These are phyloP conservation scores for Coriaria nepalensis DNA, from an alignment of 306 rosid species.

Conservation along the genomic window DNA sequence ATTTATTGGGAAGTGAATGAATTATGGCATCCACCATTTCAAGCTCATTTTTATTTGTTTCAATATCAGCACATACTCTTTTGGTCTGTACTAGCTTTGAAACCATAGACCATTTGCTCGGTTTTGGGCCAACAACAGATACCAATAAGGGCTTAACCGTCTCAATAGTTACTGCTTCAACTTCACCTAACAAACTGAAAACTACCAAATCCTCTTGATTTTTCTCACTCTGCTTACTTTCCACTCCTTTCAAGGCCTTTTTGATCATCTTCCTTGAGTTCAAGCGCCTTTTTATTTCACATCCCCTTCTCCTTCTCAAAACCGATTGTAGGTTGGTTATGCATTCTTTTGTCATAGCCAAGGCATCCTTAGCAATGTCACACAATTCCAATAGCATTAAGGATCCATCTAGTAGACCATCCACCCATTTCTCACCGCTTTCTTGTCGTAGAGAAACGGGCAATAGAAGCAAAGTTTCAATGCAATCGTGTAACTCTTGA, in stretches of 20 bases:
- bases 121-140: slow-evolving; percentile 10
- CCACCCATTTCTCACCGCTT: slow-evolving; percentile 7
- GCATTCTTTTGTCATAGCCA: slow-evolving; percentile 14
- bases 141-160: slow-evolving; percentile 10
- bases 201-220: slow-evolving; percentile 5
- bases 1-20: slow-evolving; percentile 6
- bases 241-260: slow-evolving; percentile 15
- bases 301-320: slow-evolving; percentile 11
- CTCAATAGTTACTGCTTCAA: slow-evolving; percentile 1
- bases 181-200: slow-evolving; percentile 4
- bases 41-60: slow-evolving; percentile 7
- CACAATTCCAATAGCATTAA: slow-evolving; percentile 17
- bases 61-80: slow-evolving; percentile 8
- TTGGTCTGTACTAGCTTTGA: slow-evolving; percentile 15
- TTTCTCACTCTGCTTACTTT: slow-evolving; percentile 1
- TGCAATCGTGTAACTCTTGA: slow-evolving; percentile 7
- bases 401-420: slow-evolving; percentile 14
- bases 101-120: slow-evolving; percentile 16
- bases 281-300: slow-evolving; percentile 9
- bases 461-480: slow-evolving; percentile 8
- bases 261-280: slow-evolving; percentile 12
- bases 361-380: slow-evolving; percentile 9
- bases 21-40: slow-evolving; percentile 14
- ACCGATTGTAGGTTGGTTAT: slow-evolving; percentile 10
- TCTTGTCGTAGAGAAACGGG: slow-evolving; percentile 10